Conservation (phyloP, 2,329 filamentous ascomycete genomes). For the Clarireedia paspali region DNA sequence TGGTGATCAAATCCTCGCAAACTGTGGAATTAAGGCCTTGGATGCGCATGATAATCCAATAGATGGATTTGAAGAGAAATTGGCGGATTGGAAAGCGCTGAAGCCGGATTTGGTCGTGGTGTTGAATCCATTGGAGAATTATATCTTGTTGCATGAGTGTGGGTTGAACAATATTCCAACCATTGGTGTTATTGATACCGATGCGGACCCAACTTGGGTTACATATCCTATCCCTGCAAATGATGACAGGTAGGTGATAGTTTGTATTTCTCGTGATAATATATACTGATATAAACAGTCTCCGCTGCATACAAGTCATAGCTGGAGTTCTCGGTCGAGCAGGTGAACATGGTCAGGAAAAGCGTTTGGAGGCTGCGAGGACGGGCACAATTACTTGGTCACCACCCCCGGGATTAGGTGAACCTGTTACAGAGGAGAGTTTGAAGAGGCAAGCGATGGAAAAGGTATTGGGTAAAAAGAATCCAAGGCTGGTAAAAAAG, state of each 20-base stretch:
- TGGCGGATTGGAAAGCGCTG: conserved; percentile 56
- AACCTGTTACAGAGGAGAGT: conserved; percentile 15
- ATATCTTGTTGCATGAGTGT: conserved; percentile 84
- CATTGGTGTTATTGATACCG: conserved; percentile 90
- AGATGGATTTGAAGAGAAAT: conserved; percentile 56
- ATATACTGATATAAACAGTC: conserved; percentile 42
- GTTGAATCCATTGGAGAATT: conserved; percentile 89
- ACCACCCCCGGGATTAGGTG: conserved; percentile 29
- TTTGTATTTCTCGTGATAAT: not conserved
- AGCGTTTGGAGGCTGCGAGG: conserved; percentile 55
- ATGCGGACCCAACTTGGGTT: conserved; percentile 85
- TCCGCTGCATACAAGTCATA: conserved; percentile 75
- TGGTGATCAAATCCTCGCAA: conserved; percentile 75
- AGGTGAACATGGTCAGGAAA: conserved; percentile 66
- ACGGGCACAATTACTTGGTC: conserved; percentile 57
- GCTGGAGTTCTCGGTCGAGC: conserved; percentile 79
- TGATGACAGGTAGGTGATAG: conserved; percentile 68
- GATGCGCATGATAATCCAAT: conserved; percentile 61
- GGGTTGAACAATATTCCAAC: conserved; percentile 82
- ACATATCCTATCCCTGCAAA: conserved; percentile 96
- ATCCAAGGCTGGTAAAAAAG: too few relatives aligned
- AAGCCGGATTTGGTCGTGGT: conserved; percentile 88
- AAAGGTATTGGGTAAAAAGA: not conserved
- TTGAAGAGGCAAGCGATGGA: conserved; percentile 1
- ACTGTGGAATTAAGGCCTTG: conserved; percentile 64